Evolutionary conservation across 2,329 filamentous ascomycete genomes (phyloP).

Genomic region (Madurella fahalii): DNA sequence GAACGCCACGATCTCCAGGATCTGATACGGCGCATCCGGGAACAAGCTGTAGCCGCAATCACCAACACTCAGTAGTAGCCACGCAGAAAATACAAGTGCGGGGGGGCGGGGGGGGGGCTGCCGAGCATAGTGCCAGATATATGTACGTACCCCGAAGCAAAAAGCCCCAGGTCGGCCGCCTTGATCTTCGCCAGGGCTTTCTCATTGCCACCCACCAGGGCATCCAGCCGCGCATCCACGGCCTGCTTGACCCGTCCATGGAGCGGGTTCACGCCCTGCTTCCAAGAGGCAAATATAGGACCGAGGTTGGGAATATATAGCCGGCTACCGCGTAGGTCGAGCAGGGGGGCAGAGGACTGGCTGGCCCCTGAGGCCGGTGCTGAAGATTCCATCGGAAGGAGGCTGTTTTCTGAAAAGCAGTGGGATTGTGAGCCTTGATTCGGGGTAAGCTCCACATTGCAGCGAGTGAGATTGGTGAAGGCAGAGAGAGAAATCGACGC

Average conservation of each 20-base stretch:
- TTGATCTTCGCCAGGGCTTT: constrained; percentile 7
- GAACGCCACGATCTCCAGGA: constrained; percentile 10
- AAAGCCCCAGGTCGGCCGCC: constrained; percentile 13
- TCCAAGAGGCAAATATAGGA: constrained; percentile 12
- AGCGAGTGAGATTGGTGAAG: no score
- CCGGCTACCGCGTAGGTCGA: constrained; percentile 4
- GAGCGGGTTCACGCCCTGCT: constrained; percentile 14
- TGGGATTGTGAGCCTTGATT: no score
- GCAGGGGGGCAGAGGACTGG: not conserved
- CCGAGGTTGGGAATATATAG: constrained; percentile 15
- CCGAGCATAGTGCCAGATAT: not conserved
- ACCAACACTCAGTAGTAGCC: not conserved
- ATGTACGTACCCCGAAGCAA: constrained; percentile 10
- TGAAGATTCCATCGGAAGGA: no score
- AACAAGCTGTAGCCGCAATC: constrained; percentile 6
- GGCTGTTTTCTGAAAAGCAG: no score
- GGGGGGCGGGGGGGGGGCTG: no score
- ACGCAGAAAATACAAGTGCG: no score
- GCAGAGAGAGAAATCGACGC: no score
- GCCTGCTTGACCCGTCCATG: constrained; percentile 3
- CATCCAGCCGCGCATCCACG: constrained; percentile 8
- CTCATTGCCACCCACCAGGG: constrained; percentile 3
- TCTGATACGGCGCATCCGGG: constrained; percentile 8
- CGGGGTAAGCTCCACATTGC: no score
- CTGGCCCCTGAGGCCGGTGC: no score